Conservation (phyloP, 345 rosid genomes). For the Geranium rotundifolium region DNA sequence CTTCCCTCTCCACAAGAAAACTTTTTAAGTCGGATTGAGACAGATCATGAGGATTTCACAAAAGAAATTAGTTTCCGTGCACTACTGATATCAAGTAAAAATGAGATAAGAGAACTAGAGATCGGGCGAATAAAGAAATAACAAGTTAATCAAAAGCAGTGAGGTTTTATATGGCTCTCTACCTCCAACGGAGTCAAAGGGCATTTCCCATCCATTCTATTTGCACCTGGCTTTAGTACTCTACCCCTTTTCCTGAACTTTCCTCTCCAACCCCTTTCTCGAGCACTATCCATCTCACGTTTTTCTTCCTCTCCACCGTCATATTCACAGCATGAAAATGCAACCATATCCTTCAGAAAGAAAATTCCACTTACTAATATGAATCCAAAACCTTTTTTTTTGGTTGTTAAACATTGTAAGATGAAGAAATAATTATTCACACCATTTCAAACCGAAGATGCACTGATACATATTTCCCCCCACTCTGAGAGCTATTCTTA, state of each 20-base stretch:
- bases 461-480: slow-evolving; percentile 84
- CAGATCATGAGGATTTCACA: not conserved
- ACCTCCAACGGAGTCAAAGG: slow-evolving; percentile 95
- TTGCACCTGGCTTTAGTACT: slow-evolving; percentile 79
- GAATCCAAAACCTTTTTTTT: not conserved
- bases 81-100: not conserved
- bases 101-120: not conserved
- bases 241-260: slow-evolving; percentile 87
- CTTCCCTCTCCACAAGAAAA: too few relatives aligned
- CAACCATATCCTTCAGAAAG: slow-evolving; percentile 76
- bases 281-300: slow-evolving; percentile 80
- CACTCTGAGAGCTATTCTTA: slow-evolving; percentile 43
- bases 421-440: slow-evolving; percentile 8
- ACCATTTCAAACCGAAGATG: slow-evolving; percentile 98
- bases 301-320: slow-evolving; percentile 89
- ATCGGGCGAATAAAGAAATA: not conserved
- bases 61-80: not conserved
- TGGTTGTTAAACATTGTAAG: not conserved
- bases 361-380: not conserved
- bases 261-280: slow-evolving; percentile 96
- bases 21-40: not conserved
- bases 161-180: slow-evolving; percentile 5
- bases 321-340: slow-evolving; percentile 96
- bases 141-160: not conserved
- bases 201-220: slow-evolving; percentile 89